These are phyloP conservation scores for Nakaseomyces uthaithaninus DNA, from an alignment of 1,139 yeast species.

Conservation along the genomic window DNA sequence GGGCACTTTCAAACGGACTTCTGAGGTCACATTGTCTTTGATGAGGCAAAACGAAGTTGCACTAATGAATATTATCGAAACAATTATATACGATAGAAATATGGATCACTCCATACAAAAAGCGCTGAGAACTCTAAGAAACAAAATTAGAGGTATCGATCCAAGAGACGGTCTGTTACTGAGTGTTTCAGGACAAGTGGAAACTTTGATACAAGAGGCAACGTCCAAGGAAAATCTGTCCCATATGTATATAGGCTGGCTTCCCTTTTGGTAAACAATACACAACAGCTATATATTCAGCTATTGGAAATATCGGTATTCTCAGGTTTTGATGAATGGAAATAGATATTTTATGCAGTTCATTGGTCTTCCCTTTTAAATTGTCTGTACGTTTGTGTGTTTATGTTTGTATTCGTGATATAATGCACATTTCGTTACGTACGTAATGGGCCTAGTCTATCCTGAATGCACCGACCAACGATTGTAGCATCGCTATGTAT, in stretches of 20 bases:
- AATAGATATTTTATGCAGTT: too few species aligned
- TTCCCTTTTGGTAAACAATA: conserved; percentile 50
- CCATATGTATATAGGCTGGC: conserved; percentile 95
- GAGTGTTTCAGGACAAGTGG: conserved; percentile 90
- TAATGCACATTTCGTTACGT: too few species aligned
- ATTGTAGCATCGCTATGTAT: too few species aligned
- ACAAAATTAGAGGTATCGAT: conserved; percentile 78
- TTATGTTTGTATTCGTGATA: too few species aligned
- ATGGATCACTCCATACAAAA: conserved; percentile 29
- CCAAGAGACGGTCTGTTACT: conserved; percentile 79
- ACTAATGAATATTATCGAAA: conserved; percentile 83
- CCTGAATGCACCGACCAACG: too few species aligned
- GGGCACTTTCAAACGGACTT: conserved; percentile 76
- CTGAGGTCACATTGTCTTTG: conserved; percentile 74
- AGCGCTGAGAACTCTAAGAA: conserved; percentile 66
- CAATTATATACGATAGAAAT: conserved; percentile 68
- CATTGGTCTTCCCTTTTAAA: too few species aligned
- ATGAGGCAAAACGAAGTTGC: conserved; percentile 79
- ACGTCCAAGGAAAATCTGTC: conserved; percentile 61
- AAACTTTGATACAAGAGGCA: conserved; percentile 79
- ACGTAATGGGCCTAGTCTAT: too few species aligned
- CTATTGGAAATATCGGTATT: too few species aligned
- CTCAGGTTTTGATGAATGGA: too few species aligned
- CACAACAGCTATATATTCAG: too few species aligned
- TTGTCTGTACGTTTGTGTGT: too few species aligned